Evolutionary conservation across 352 stramenopile genomes (phyloP), one percentile per base, ranked within the genome.

Genomic region (Globisporangium alternatum): DNA sequence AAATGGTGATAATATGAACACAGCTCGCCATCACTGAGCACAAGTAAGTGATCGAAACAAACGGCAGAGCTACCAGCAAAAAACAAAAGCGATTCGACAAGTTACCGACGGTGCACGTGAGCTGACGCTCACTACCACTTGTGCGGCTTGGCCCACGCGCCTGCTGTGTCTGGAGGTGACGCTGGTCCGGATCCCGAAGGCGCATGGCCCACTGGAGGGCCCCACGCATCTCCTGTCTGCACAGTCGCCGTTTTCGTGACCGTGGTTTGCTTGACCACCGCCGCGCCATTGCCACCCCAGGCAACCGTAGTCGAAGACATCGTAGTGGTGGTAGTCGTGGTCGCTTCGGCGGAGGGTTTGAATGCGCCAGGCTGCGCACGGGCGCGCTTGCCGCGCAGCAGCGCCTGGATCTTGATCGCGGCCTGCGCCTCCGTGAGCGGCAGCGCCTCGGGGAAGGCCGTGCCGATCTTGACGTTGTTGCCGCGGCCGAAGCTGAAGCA

Each of bases 401-500:
- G 67, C 8, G 84, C 76, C 62, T 93, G 84, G 63, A 95, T 92
- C 67, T 90, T 91, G 41, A 78, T 70, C 1, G 86, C 86, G 0
- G 86, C 86, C 61, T 95, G 83, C 5, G 78, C 75, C 19, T 91
- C 79, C 15, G 75, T 90, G 49, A 93, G 62, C 0, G 86, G 86
- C 25, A 89, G 67, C 19, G 83, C 83, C 31, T 95, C 86, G 0
- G 84, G 86, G 74, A 91, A 95, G 21, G 86, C 80, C 25, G 86
- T 89, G 30, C 85, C 88, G 54, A 96, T 90, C 78, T 92, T 96
- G 39, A 74, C 76, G 64, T 81, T 72, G 21, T 87, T 75, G 25
- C 86, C 87, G 47, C 71, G 83, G 1, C 80, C 87, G 60, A 96
- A 96, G 45, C 79, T 77, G 62, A 88, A 93, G 72, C 92, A 97